A percentile compares a stretch with the other conserved stretches of the same genome.
These are phyloP conservation scores for Fagopyrum tataricum DNA, from an alignment of 148 eudicot genomes.

Conservation along the genomic window DNA sequence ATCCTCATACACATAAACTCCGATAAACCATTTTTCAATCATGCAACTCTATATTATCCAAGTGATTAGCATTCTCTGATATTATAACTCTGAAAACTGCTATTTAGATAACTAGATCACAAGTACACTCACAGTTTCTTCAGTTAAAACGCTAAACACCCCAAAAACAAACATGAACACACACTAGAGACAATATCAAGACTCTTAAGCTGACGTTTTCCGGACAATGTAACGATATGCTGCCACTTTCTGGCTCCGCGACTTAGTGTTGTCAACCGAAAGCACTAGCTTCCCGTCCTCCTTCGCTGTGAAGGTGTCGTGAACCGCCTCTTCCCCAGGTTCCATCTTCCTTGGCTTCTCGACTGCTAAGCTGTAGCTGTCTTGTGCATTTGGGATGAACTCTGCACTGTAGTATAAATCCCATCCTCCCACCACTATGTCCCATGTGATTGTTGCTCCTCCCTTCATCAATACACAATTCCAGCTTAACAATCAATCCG, in stretches of 20 bases:
- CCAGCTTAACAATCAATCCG: not conserved
- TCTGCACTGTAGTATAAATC: slow-evolving; percentile 82
- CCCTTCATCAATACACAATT: slow-evolving; percentile 29
- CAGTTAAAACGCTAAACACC: not conserved
- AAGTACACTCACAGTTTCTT: not conserved
- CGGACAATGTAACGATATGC: slow-evolving; percentile 76
- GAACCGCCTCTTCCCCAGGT: slow-evolving; percentile 50
- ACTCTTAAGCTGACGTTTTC: slow-evolving; percentile 17
- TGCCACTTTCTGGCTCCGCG: slow-evolving; percentile 70
- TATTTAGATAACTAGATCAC: not conserved
- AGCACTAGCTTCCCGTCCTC: slow-evolving; percentile 79
- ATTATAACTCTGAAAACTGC: not conserved
- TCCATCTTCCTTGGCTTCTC: slow-evolving; percentile 52
- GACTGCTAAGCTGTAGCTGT: slow-evolving; percentile 68
- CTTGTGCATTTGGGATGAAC: slow-evolving; percentile 61
- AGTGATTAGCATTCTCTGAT: not conserved
- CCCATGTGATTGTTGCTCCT: slow-evolving; percentile 88
- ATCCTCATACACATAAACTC: no score
- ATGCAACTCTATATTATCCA: not conserved
- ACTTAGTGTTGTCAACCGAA: slow-evolving; percentile 72
- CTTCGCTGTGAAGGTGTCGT: slow-evolving; percentile 55
- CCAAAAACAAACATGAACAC: not conserved
- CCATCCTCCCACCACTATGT: slow-evolving; percentile 96
- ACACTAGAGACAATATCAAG: not conserved
- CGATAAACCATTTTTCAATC: no score